Conservation (phyloP, 2,329 filamentous ascomycete species). For the Cladosporium sp. region DNA sequence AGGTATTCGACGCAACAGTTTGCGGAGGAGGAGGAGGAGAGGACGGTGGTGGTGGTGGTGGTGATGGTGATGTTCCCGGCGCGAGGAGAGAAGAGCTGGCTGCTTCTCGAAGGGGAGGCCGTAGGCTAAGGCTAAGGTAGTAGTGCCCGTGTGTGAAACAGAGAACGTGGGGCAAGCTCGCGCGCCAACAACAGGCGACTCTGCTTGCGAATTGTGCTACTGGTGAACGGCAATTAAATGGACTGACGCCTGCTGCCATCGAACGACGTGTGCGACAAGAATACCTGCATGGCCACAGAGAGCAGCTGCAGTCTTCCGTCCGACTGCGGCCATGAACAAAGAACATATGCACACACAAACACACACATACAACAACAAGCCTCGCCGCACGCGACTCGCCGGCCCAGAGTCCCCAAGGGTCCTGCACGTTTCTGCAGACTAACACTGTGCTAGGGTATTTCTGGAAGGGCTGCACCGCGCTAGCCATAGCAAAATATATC, state of each 20-base stretch:
- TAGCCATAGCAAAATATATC: neutral
- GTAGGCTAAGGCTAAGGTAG: neutral
- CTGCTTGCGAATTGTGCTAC: neutral
- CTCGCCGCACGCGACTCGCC: neutral
- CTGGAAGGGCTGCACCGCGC: constrained; percentile 2
- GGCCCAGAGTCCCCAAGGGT: neutral
- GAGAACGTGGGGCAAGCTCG: neutral
- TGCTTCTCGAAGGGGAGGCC: neutral
- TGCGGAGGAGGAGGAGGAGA: constrained; percentile 11
- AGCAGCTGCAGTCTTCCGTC: neutral
- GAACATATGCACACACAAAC: neutral
- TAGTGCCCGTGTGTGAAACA: neutral
- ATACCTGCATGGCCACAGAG: neutral
- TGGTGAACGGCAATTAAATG: neutral
- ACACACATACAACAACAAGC: neutral
- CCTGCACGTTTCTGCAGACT: constrained; percentile 10
- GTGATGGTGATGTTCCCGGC: neutral
- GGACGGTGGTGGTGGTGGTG: neutral
- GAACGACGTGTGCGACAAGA: neutral
- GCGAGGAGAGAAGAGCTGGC: constrained; percentile 2
- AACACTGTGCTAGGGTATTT: neutral
- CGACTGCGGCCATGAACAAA: neutral
- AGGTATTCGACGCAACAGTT: constrained; percentile 54
- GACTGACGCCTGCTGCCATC: neutral
- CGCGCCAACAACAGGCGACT: neutral